phyloP scores from a whole-genome alignment of 225 moss, liverwort and hornwort species.

The Climacium dendroides region DNA sequence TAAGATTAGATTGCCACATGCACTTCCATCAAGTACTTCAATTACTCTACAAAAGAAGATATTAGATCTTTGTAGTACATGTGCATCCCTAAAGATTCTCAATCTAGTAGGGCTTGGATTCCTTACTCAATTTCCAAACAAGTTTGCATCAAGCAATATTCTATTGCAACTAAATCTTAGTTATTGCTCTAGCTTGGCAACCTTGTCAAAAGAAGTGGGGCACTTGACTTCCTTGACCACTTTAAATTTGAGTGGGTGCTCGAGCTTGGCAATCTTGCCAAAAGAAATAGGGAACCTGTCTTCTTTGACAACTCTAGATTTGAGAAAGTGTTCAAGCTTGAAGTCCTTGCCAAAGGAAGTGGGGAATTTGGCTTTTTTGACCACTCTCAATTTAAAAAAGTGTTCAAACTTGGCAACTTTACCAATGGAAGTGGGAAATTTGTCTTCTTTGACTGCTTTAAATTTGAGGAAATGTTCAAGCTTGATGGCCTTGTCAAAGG shows the following conservation, averaged over 20 bases:
- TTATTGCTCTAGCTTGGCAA: background rate
- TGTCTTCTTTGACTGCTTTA: too few relatives aligned
- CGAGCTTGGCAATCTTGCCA: background rate
- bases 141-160: background rate
- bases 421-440: too few relatives aligned
- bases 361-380: too few relatives aligned
- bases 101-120: background rate
- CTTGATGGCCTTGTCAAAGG: too few relatives aligned
- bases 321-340: background rate
- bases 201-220: too few relatives aligned
- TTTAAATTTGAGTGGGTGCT: fast-evolving
- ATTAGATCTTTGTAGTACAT: background rate
- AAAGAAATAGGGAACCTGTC: background rate
- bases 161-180: background rate
- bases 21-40: background rate
- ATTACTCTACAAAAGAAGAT: fast-evolving
- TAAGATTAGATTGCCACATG: background rate
- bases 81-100: background rate
- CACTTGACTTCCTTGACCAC: background rate
- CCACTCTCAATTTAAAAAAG: fast-evolving
- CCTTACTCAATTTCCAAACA: background rate
- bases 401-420: too few relatives aligned
- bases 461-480: too few relatives aligned
- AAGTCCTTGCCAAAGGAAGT: too few relatives aligned
- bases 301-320: fast-evolving